Conservation (phyloP, 352 stramenopile genomes). For the Ophiocytium majus region DNA sequence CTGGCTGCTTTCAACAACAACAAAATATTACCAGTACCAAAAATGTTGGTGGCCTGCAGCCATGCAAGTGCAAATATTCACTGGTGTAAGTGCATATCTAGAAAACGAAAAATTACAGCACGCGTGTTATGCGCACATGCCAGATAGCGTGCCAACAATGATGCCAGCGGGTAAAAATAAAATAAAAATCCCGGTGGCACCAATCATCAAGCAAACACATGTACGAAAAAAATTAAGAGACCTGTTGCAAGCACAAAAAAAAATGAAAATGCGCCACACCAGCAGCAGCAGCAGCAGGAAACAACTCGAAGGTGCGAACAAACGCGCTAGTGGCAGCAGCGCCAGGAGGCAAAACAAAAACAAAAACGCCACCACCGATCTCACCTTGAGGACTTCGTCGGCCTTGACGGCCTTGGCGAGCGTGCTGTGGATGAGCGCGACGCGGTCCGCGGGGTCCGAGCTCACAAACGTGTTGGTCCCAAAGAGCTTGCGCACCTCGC, state of each 20-base stretch:
- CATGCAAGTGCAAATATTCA: too few species aligned
- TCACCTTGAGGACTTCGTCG: slow-evolving; percentile 21
- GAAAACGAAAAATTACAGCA: too few species aligned
- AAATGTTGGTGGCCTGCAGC: too few species aligned
- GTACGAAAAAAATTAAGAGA: too few species aligned
- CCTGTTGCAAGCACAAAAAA: slow-evolving; percentile 6
- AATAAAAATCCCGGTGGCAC: too few species aligned
- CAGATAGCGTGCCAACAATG: too few species aligned
- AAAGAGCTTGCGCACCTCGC: slow-evolving; percentile 51
- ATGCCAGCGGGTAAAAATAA: too few species aligned
- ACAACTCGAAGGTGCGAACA: slow-evolving; percentile 17
- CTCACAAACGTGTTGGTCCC: slow-evolving; percentile 54
- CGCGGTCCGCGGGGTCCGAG: slow-evolving; percentile 54
- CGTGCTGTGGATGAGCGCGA: slow-evolving; percentile 57
- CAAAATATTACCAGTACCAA: too few species aligned
- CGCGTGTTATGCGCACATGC: too few species aligned
- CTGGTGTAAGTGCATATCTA: too few species aligned
- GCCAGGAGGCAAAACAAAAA: not conserved
- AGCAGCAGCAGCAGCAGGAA: not conserved
- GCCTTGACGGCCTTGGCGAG: slow-evolving; percentile 63
- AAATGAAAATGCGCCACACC: not conserved
- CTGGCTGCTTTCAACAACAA: too few species aligned
- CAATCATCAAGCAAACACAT: too few species aligned
- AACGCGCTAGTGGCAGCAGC: slow-evolving; percentile 51
- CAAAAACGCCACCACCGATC: not conserved